Conservation (phyloP, 495 filamentous ascomycete genomes). For the Schizothecium vesticola region DNA sequence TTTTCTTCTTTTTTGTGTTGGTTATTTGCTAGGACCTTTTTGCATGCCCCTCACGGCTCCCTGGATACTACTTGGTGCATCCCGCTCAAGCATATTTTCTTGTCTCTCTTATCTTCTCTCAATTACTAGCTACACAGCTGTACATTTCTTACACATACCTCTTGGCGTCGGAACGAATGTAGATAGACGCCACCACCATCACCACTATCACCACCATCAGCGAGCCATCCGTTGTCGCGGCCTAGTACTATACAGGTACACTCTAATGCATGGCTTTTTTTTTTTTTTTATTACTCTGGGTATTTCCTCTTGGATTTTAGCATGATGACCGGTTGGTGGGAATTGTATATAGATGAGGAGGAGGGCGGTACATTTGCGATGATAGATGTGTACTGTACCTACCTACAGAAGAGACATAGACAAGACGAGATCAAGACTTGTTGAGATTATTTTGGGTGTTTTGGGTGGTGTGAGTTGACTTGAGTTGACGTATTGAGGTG, state of each 20-base stretch:
- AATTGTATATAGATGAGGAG: neutral
- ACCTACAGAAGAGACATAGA: neutral
- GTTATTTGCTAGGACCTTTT: too few relatives aligned
- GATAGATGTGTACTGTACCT: neutral
- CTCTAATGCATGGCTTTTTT: neutral
- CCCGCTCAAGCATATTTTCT: neutral
- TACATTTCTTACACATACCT: neutral
- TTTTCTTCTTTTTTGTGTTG: neutral
- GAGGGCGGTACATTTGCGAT: neutral
- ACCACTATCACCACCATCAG: neutral
- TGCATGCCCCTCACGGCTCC: neutral
- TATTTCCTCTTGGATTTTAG: neutral
- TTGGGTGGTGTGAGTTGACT: too few relatives aligned
- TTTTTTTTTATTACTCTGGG: neutral
- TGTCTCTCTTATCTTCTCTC: neutral
- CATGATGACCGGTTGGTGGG: too few relatives aligned
- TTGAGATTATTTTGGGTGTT: neutral
- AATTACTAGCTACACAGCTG: neutral
- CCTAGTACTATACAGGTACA: neutral
- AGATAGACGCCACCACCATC: neutral
- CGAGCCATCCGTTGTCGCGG: neutral
- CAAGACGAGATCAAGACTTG: neutral
- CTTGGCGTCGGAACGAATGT: neutral
- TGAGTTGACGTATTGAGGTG: too few relatives aligned
- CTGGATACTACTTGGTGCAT: neutral